Conservation (phyloP, 768 basidiomycete genomes). For the Lentinula detonsa region DNA sequence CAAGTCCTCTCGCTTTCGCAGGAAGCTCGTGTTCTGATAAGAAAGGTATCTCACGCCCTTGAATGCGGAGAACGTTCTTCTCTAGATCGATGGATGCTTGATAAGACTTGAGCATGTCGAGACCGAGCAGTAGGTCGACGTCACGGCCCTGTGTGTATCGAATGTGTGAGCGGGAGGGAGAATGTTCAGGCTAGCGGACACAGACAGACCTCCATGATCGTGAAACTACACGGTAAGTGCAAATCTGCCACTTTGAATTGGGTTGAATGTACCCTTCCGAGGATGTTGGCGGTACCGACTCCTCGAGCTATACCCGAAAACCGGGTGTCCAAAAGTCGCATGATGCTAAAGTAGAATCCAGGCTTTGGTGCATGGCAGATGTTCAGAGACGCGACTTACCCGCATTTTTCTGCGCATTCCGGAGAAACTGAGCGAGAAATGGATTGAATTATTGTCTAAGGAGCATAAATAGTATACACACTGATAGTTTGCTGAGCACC, state of each 20-base stretch:
- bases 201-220: conserved; percentile 78
- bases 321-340: conserved; percentile 86
- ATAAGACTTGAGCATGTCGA: conserved; percentile 99
- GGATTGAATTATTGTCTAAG: neutral
- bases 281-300: conserved; percentile 90
- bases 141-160: conserved; percentile 58
- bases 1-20: conserved; percentile 44
- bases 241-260: conserved; percentile 87
- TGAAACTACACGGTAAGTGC: conserved; percentile 84
- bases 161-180: neutral
- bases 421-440: conserved; percentile 64
- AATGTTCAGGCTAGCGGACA: neutral
- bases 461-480: conserved; percentile 29
- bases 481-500: conserved; percentile 97
- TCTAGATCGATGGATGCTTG: conserved; percentile 94
- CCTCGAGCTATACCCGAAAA: conserved; percentile 89
- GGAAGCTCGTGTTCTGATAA: conserved; percentile 94
- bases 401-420: conserved; percentile 86
- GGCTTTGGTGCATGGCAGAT: conserved; percentile 1
- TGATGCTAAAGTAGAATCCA: conserved; percentile 48
- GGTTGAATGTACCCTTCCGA: conserved; percentile 91
- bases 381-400: conserved; percentile 41
- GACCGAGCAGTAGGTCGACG: conserved; percentile 92
- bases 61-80: conserved; percentile 87
- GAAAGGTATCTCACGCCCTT: conserved; percentile 84